Conservation (phyloP, 2,329 filamentous ascomycete species). For the Fusarium incarnatum region DNA sequence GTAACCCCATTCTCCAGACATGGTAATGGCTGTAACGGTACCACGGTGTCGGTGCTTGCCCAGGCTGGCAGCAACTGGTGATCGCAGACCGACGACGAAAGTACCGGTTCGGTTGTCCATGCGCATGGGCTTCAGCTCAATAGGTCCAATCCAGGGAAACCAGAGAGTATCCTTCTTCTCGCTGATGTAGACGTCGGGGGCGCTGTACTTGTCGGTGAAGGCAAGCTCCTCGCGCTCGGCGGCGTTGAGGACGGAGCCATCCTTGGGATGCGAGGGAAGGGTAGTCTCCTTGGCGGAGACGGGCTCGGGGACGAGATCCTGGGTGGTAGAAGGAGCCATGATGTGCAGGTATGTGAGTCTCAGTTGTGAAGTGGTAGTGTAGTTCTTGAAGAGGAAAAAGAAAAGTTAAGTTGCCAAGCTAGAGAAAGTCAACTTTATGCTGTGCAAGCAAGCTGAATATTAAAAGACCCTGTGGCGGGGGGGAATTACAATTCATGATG, state of each 20-base stretch:
- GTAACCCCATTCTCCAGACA: conserved; percentile 44
- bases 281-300: conserved; percentile 15
- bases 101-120: conserved; percentile 37
- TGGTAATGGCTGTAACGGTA: conserved; percentile 36
- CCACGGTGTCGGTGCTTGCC: conserved; percentile 38
- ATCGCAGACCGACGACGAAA: conserved; percentile 34
- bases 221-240: conserved; percentile 32
- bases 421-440: neutral
- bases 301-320: conserved; percentile 23
- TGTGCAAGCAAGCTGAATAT: conserved; percentile 9
- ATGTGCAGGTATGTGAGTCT: neutral
- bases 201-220: conserved; percentile 45
- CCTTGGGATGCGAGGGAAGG: conserved; percentile 23
- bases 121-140: conserved; percentile 35
- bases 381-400: neutral
- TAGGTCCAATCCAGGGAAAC: conserved; percentile 40
- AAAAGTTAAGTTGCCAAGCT: conserved; percentile 17
- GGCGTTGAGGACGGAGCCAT: conserved; percentile 17
- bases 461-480: conserved; percentile 22
- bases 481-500: conserved; percentile 24
- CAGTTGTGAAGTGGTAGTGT: neutral
- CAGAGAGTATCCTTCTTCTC: conserved; percentile 37
- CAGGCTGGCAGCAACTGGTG: conserved; percentile 29
- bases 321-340: conserved; percentile 28
- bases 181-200: conserved; percentile 44